These are phyloP conservation scores for Neurospora tetrasperma DNA, from an alignment of 495 filamentous ascomycete species.

Conservation along the genomic window DNA sequence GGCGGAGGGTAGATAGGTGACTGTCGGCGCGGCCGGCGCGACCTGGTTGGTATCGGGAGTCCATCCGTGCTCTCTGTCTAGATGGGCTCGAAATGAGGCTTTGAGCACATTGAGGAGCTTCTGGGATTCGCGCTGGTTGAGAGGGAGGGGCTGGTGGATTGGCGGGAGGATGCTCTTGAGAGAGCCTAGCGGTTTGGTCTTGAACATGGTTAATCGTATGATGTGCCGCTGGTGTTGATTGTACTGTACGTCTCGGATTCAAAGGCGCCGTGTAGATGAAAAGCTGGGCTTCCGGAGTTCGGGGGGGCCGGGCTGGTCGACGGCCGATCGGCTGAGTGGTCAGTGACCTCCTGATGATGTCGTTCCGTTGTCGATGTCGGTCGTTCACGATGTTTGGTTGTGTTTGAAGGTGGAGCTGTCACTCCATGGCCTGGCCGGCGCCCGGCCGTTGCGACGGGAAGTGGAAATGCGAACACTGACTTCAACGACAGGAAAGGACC, in stretches of 20 bases:
- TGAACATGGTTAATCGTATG: conserved; percentile 15
- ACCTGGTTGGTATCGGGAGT: conserved; percentile 12
- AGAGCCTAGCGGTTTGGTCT: conserved; percentile 24
- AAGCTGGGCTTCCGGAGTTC: neutral
- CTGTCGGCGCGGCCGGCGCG: conserved; percentile 13
- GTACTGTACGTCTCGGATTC: neutral
- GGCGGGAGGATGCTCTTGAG: conserved; percentile 45
- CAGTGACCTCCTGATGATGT: neutral
- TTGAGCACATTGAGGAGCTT: conserved; percentile 61
- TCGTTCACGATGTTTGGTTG: neutral
- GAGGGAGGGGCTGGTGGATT: conserved; percentile 61
- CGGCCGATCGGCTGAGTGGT: neutral
- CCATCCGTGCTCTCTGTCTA: conserved; percentile 55
- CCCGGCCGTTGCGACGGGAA: neutral
- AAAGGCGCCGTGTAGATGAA: neutral
- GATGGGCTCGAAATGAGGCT: conserved; percentile 61
- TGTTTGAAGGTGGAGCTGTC: neutral
- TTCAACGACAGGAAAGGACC: neutral
- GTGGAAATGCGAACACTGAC: neutral
- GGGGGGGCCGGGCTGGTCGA: neutral
- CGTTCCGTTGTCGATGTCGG: neutral
- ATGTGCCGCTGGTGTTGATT: no score
- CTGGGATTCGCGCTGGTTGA: conserved; percentile 53
- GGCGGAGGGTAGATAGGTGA: conserved; percentile 12
- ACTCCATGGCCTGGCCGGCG: neutral